Base-by-base conservation (phyloP, 768 basidiomycete species). In the Russula virescens region DNA sequence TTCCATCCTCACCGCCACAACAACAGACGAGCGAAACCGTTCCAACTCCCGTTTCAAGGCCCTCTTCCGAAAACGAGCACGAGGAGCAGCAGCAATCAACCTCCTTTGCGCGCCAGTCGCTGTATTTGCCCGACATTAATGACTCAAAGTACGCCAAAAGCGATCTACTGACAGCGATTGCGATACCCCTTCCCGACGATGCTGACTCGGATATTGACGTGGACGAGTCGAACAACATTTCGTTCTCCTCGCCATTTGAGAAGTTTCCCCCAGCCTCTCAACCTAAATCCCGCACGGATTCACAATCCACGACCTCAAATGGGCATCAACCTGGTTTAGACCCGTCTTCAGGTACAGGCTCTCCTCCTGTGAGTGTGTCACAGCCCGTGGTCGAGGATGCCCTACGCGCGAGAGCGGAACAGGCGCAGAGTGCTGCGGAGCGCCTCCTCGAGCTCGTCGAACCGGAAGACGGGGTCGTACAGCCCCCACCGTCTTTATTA, bases 351-450 rank as follows among this genome's bases (percentile, higher is more conserved):
- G 88, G 87, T 3, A 81, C 82, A 0, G 82, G 66, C 46, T 70
- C 73, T 21, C 73, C 73, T 66, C 75, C 55, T 65, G 71, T 59
- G 75, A 81, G 66, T 77, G 78, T 66, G 72, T 80, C 67, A 55
- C 77, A 76, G 50, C 78, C 84, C 14, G 81, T 82, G 21, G 77
- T 94, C 5, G 94, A 95, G 69, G 94, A 96, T 70, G 92, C 87
- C 34, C 73, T 96, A 68, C 82, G 87, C 48, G 91, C 91, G 2
- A 83, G 91, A 56, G 94, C 95, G 1, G 90, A 91, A 68, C 95
- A 97, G 71, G 95, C 95, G 0, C 91, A 94, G 71, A 94, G 91
- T 70, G 91, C 94, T 9, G 95, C 95, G 0, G 88, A 92, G 71
- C 82, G 91, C 53, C 75, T 98, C 28, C 72, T 96, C 43, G 95